A percentile compares a stretch with the other conserved stretches of the same genome.
phyloP scores from a whole-genome alignment of 2,329 filamentous ascomycete genomes.

The Anthostomella pinea region DNA sequence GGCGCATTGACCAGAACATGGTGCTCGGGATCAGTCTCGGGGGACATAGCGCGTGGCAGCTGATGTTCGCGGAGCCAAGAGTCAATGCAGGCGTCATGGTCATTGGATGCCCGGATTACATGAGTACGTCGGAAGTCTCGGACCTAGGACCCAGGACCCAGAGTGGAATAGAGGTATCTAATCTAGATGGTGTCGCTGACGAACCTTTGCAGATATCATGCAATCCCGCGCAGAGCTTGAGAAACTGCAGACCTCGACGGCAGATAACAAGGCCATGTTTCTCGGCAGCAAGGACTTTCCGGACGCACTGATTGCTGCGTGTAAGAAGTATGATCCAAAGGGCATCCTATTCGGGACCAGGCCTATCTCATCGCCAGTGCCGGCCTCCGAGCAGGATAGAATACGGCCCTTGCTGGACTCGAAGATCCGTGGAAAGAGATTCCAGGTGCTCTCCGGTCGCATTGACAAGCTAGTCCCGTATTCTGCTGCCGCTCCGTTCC shows the following conservation, averaged over 20 bases:
- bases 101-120: conserved; percentile 88
- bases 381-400: conserved; percentile 40
- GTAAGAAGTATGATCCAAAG: conserved; percentile 70
- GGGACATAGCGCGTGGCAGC: conserved; percentile 84
- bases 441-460: conserved; percentile 63
- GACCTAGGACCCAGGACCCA: background rate
- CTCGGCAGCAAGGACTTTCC: conserved; percentile 79
- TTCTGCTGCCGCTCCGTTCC: conserved; percentile 55
- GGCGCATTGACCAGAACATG: conserved; percentile 60
- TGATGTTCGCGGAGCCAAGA: conserved; percentile 72
- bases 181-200: conserved; percentile 1
- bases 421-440: conserved; percentile 57
- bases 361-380: conserved; percentile 31
- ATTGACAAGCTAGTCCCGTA: conserved; percentile 74
- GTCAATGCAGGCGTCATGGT: conserved; percentile 76
- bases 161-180: background rate
- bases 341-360: conserved; percentile 63
- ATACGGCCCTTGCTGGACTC: conserved; percentile 45
- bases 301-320: conserved; percentile 57
- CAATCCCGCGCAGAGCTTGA: conserved; percentile 71
- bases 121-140: conserved; percentile 44
- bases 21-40: conserved; percentile 83
- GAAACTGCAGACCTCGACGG: conserved; percentile 60
- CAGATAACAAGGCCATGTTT: conserved; percentile 58
- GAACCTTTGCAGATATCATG: conserved; percentile 56